Evolutionary conservation across 257 asterid species (phyloP), one percentile per base, ranked within the genome.

Genomic region (Gentiana macrophylla): DNA sequence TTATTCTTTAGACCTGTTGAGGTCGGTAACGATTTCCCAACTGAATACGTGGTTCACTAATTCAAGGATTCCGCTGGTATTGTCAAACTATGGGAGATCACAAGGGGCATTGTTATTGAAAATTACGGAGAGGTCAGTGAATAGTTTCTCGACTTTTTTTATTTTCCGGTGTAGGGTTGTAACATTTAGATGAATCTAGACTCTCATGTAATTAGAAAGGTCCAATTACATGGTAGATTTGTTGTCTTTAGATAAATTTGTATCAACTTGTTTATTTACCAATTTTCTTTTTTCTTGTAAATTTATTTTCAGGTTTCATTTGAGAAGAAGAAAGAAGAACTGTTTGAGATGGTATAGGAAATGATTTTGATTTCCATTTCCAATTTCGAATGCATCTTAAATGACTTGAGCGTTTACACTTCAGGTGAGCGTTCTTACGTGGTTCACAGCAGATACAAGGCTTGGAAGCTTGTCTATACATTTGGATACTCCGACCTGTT

Each of bases 71-170:
- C 94, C 72, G 70, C 83, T 68, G 95, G 98, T 56, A 56, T 60
- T 6, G 98, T 90, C 77, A 90, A 90, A 79, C 69, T 90, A 68
- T 90, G 98, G 98, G 98, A 91, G 79, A 85, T 91, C 67, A 91
- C 98, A 15, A 85, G 86, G 69, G 98, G 98, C 37, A 57, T 79
- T 53, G 98, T 91, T 61, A 74, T 86, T 49, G 89, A 83, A 73
- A 85, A 87, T 70, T 87, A 79, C 62, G 98, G 98, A 62, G 83
- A 87, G 96, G 98, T 91, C 55, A 77, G 94, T 72, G 50, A 49
- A 52, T 43, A 59, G 34, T 57, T 61, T 60, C 32, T 59, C 41
- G 47, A 11, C 34, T 6, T 24, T 24, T n/a, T 24, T 49, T 11
- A 48, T 32, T 3, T 35, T 60, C n/a, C 59, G n/a, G 35, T 15